Evolutionary conservation across 495 filamentous ascomycete genomes (phyloP).

Genomic region (Podospora pseudopauciseta): DNA sequence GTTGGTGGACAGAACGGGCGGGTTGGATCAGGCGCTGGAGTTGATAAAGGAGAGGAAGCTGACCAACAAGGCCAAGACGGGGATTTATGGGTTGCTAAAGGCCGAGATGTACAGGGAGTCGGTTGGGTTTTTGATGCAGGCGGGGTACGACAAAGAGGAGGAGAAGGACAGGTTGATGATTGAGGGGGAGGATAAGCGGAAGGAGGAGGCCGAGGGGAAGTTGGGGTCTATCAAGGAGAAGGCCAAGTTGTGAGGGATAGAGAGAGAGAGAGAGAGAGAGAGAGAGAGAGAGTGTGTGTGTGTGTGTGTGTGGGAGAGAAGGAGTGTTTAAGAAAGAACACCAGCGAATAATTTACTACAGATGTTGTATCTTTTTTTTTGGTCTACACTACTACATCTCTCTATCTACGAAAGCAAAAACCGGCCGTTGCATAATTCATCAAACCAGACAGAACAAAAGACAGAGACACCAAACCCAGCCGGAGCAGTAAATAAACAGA

Average conservation of each 20-base stretch:
- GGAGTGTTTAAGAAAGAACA: not conserved
- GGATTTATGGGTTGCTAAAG: constrained; percentile 66
- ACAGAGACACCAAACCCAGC: not conserved
- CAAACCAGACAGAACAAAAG: not conserved
- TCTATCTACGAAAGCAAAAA: not conserved
- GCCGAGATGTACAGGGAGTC: constrained; percentile 67
- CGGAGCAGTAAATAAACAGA: not conserved
- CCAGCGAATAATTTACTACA: too few species aligned
- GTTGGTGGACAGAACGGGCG: constrained; percentile 65
- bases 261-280: not conserved
- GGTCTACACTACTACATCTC: not conserved
- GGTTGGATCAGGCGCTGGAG: constrained; percentile 53
- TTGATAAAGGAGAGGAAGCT: constrained; percentile 56
- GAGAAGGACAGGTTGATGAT: constrained; percentile 40
- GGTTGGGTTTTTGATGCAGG: constrained; percentile 49
- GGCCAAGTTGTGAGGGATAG: constrained; percentile 21
- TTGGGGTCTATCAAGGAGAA: constrained; percentile 38
- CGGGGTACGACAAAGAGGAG: constrained; percentile 40
- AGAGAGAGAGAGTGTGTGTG: not conserved
- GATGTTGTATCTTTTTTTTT: not conserved
- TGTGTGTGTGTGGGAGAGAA: too few species aligned
- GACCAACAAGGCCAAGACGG: constrained; percentile 54
- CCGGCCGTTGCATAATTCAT: not conserved
- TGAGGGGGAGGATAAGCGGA: constrained; percentile 32
- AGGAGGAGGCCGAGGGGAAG: constrained; percentile 34